A percentile compares a stretch with the other conserved stretches of the same genome.
phyloP scores from a whole-genome alignment of 352 stramenopile genomes.

The Phytophthora fragariae region DNA sequence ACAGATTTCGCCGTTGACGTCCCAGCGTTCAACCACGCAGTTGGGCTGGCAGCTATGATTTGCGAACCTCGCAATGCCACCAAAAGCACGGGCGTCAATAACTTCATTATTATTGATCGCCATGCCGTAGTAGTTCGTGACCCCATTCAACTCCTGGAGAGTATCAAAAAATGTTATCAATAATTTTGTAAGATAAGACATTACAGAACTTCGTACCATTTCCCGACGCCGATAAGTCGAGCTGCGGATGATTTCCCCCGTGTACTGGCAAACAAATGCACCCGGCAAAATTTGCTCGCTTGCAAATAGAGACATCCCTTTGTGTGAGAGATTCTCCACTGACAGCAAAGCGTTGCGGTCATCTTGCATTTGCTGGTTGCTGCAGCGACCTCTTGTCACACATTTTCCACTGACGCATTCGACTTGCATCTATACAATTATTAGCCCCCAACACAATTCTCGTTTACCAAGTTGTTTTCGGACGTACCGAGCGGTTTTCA shows the following conservation, averaged over 20 bases:
- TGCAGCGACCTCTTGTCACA: slow-evolving; percentile 2
- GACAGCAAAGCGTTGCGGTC: background rate
- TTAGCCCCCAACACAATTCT: background rate
- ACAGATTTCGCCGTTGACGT: slow-evolving; percentile 7
- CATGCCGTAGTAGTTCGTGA: slow-evolving; percentile 12
- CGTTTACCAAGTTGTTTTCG: background rate
- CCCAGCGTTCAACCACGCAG: slow-evolving; percentile 12
- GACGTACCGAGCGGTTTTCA: slow-evolving; percentile 14
- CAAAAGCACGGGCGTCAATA: slow-evolving; percentile 4
- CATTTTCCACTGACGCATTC: slow-evolving; percentile 15
- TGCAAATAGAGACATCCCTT: slow-evolving; percentile 12
- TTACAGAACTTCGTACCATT: too few relatives aligned
- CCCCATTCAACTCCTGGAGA: background rate
- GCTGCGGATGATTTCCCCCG: too few relatives aligned
- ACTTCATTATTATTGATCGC: background rate
- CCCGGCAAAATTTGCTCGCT: too few relatives aligned
- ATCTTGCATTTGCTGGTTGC: slow-evolving; percentile 24
- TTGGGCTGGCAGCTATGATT: background rate
- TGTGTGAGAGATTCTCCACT: slow-evolving; percentile 10
- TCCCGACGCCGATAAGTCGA: too few relatives aligned
- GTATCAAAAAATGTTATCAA: background rate
- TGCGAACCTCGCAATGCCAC: slow-evolving; percentile 1
- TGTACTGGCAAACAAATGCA: too few relatives aligned
- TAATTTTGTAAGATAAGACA: too few relatives aligned
- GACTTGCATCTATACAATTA: slow-evolving; percentile 11